These are phyloP conservation scores for Vigna hirtella DNA, from an alignment of 306 rosid genomes.

Conservation along the genomic window DNA sequence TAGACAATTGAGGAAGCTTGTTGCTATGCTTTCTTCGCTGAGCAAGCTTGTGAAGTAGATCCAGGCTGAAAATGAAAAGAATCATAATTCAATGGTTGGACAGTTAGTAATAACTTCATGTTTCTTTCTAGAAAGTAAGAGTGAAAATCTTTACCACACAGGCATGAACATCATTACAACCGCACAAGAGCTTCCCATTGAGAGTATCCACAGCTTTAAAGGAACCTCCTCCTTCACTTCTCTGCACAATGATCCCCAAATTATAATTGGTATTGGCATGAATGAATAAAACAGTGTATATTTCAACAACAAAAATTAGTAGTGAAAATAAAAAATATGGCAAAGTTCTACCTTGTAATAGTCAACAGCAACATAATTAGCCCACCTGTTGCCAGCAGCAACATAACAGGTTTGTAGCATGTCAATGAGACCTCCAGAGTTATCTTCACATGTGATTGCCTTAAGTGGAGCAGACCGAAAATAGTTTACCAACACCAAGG, in stretches of 20 bases:
- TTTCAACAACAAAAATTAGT: not conserved
- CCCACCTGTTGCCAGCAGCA: constrained; percentile 35
- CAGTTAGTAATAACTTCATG: too few relatives aligned
- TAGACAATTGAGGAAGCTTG: not conserved
- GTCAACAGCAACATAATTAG: constrained; percentile 59
- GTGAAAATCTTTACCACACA: constrained; percentile 55
- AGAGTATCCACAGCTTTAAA: constrained; percentile 75
- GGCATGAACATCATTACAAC: constrained; percentile 65
- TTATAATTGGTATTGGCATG: not conserved
- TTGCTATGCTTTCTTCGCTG: constrained; percentile 6
- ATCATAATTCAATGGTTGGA: not conserved
- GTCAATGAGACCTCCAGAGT: constrained; percentile 54
- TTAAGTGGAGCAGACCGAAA: constrained; percentile 63
- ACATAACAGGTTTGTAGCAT: constrained; percentile 51
- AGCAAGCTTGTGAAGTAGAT: constrained; percentile 57
- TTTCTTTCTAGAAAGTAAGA: not conserved
- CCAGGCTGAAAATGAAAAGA: constrained; percentile 51
- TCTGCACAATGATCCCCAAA: constrained; percentile 52
- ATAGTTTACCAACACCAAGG: constrained; percentile 74
- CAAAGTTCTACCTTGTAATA: constrained; percentile 64
- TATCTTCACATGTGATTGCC: constrained; percentile 52
- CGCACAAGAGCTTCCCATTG: constrained; percentile 75
- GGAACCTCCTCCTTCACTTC: constrained; percentile 79
- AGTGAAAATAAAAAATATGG: not conserved
- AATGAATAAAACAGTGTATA: not conserved